Evolutionary conservation across 2,329 filamentous ascomycete genomes (phyloP), one percentile per base, ranked within the genome.

Genomic region (Colletotrichum higginsianum): DNA sequence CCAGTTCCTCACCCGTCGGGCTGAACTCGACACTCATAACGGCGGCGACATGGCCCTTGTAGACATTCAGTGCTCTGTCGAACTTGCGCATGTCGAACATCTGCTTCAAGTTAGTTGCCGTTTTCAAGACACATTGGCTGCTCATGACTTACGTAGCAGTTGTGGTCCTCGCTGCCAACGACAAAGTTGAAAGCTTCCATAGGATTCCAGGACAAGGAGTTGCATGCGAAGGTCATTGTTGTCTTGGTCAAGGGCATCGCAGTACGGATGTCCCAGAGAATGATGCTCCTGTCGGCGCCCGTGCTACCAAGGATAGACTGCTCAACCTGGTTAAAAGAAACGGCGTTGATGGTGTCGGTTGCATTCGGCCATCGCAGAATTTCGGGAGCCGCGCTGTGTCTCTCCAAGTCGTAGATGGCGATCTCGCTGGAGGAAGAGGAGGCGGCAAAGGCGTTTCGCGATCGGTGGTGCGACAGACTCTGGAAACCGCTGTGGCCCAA

Each of bases 21-120:
- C 92, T 95, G 83, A 96, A 99, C 79, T 98, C 94, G 50, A 99
- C 92, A 80, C 97, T 95, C 94, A 98, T 98, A 30, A 98, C 95
- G 23, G 96, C 96, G 57, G 88, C 86, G 60, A 97, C 95, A 79
- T 97, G 94, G 77, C 96, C 94, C 81, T 96, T 96, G 65, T 97
- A 87, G 11, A 98, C 91, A 79, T 98, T 98, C 72, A 97, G 85
- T 0, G 96, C 94, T 73, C 94, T 91, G 76, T 94, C 91, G 81
- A 98, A 92, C 79, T 94, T 96, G 76, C 96, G 90, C 90, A 97
- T 97, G 82, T 99, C 96, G 78, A 99, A 99, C 72, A 98, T 74
- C 61, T 62, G 52, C 1, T 26, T 12, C 46, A 21, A 4, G 53
- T 73, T 52, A 67, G 62, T 6, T 2, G 4, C 2, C 1, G 26